Conservation (phyloP, 2,329 filamentous ascomycete species). For the Fusarium solani-melongenae region DNA sequence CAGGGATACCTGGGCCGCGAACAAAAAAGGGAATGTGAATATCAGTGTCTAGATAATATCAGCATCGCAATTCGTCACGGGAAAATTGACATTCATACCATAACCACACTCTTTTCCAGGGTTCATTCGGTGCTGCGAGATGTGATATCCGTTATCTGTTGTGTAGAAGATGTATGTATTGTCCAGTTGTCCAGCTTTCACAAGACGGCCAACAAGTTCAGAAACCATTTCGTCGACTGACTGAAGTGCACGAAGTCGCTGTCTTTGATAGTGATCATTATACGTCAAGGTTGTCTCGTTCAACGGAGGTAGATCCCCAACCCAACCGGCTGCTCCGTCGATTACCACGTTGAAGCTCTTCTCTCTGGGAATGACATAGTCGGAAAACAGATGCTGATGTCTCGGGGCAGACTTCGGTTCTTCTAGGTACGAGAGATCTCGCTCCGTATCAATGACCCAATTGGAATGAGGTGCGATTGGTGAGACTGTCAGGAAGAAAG, state of each 20-base stretch:
- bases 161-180: conserved; percentile 64
- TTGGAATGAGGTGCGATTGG: conserved; percentile 17
- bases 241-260: conserved; percentile 56
- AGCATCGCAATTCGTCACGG: not conserved
- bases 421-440: not conserved
- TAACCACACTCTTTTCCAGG: conserved; percentile 64
- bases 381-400: not conserved
- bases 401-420: conserved; percentile 12
- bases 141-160: conserved; percentile 65
- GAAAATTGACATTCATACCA: not conserved
- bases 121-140: conserved; percentile 62
- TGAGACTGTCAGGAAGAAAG: conserved; percentile 9
- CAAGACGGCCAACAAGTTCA: conserved; percentile 49
- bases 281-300: conserved; percentile 46
- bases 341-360: conserved; percentile 71
- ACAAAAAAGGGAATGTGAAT: conserved; percentile 64
- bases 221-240: conserved; percentile 59
- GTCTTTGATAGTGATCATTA: conserved; percentile 54
- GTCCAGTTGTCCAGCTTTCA: conserved; percentile 47
- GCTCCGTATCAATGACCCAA: conserved; percentile 5
- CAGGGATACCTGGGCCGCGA: conserved; percentile 58
- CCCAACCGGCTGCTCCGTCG: conserved; percentile 57
- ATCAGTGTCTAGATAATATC: conserved; percentile 54
- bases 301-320: conserved; percentile 50
- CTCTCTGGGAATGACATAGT: conserved; percentile 52